Percentiles rank a stretch among this genome's conserved stretches.
Conservation (phyloP, 139 green algal genomes). For the Astrephomene gubernaculifera region DNA sequence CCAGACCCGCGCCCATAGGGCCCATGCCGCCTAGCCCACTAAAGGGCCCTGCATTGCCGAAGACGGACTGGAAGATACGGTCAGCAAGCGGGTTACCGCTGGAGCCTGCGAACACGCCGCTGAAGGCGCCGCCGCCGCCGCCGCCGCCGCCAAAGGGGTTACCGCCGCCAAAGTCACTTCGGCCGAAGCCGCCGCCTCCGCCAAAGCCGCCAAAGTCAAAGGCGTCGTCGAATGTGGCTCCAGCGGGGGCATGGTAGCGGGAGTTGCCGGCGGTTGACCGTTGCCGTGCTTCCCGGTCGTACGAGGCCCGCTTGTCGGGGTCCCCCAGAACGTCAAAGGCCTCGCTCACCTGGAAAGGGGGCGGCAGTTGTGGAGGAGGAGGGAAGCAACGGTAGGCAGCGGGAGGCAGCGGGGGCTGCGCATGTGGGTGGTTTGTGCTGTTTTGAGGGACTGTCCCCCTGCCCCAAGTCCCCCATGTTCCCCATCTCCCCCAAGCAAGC, state of each 20-base stretch:
- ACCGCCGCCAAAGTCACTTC: background rate
- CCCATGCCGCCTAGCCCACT: background rate
- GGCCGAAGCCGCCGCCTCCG: background rate
- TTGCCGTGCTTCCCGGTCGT: slow-evolving; percentile 13
- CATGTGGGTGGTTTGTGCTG: too few species aligned
- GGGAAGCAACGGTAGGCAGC: too few species aligned
- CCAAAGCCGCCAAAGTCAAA: slow-evolving; percentile 9
- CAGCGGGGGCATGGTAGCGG: background rate
- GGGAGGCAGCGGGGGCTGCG: too few species aligned
- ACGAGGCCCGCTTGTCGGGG: background rate
- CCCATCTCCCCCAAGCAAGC: too few species aligned
- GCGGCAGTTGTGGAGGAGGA: too few species aligned
- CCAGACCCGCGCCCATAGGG: background rate
- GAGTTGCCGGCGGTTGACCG: background rate
- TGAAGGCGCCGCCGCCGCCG: background rate
- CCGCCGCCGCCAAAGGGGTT: background rate
- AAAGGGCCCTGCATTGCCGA: background rate
- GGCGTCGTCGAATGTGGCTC: background rate
- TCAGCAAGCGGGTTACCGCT: slow-evolving; percentile 26
- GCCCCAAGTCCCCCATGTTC: too few species aligned
- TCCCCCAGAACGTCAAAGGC: slow-evolving; percentile 22
- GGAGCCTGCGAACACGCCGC: background rate
- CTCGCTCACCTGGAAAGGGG: slow-evolving; percentile 19
- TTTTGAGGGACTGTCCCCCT: too few species aligned
- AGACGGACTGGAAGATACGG: background rate